A percentile compares a stretch with the other conserved stretches of the same genome.
Conservation (phyloP, 495 filamentous ascomycete species). For the Xylaria longipes region DNA sequence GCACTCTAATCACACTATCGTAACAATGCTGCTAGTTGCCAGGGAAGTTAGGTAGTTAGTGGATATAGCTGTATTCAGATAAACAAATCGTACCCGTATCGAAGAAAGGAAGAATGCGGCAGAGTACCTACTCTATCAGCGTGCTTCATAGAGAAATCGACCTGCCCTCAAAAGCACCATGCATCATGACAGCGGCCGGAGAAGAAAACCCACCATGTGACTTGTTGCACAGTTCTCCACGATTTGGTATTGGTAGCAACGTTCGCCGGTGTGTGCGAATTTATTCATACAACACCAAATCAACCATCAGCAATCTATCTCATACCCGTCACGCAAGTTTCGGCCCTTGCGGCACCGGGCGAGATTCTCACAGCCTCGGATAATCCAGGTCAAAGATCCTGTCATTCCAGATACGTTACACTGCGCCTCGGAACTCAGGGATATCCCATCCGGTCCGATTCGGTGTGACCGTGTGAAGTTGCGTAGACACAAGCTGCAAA, state of each 20-base stretch:
- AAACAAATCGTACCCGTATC: neutral
- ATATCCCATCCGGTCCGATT: neutral
- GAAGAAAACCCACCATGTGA: neutral
- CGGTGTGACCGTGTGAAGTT: neutral
- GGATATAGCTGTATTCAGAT: neutral
- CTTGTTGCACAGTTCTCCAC: neutral
- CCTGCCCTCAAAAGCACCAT: neutral
- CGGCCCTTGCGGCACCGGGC: neutral
- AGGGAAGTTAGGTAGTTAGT: neutral
- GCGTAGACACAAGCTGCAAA: neutral
- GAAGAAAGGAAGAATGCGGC: neutral
- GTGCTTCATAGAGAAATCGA: neutral
- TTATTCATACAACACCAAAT: neutral
- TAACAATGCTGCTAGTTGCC: neutral
- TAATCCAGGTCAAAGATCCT: neutral
- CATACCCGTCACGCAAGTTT: neutral
- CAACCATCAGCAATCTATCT: constrained; percentile 1
- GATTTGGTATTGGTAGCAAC: neutral
- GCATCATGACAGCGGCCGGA: neutral
- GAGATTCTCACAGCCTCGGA: neutral
- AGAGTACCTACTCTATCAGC: neutral
- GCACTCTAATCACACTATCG: neutral
- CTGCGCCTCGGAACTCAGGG: neutral
- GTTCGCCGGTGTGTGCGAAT: neutral
- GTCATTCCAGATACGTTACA: constrained; percentile 16